Evolutionary conservation across 768 basidiomycete genomes (phyloP), one percentile per base, ranked within the genome.

Genomic region (Rhizopogon sp.): DNA sequence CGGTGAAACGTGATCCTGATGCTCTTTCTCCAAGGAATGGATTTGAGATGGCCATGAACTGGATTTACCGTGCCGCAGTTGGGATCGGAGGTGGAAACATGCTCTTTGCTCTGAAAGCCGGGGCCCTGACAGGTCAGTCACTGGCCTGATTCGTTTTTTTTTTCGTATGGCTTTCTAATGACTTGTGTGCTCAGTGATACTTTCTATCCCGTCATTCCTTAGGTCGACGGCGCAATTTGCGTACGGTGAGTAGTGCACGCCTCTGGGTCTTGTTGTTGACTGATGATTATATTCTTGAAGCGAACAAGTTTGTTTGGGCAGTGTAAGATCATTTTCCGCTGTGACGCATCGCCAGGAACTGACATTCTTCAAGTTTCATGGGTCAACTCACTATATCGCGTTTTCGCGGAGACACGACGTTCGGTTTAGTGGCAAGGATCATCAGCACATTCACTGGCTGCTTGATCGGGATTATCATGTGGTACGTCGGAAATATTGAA

Each of bases 361-460:
- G 31, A 59, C 46, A 5, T 11, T 33, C 5, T 28, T 1, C 16
- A 53, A 88, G 85, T 16, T 77, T 90, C 63, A 89, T 90, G 84
- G 87, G 81, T 0, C 89, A 90, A 61, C 71, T 89, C 6, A 87
- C 87, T 0, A 67, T 88, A 0, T 73, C 84, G 8, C 80, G 88
- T 16, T 90, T 88, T 62, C 77, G 85, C 43, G 89, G 88, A 1
- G 89, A 92, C 51, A 92, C 88, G 0, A 77, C 80, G 0, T 87
- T 87, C 56, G 85, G 80, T 2, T 74, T 88, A 13, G 69, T 82
- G 4, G 74, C 80, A 1, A 79, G 89, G 54, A 76, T 88, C 22
- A 39, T 78, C 5, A 81, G 81, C 46, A 90, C 89, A 1, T 85
- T 89, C 55, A 66, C 77, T 25, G 89, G 89, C 6, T 82, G 82